phyloP scores from a whole-genome alignment of 2,329 filamentous ascomycete species.

The Keithomyces neogunnii region DNA sequence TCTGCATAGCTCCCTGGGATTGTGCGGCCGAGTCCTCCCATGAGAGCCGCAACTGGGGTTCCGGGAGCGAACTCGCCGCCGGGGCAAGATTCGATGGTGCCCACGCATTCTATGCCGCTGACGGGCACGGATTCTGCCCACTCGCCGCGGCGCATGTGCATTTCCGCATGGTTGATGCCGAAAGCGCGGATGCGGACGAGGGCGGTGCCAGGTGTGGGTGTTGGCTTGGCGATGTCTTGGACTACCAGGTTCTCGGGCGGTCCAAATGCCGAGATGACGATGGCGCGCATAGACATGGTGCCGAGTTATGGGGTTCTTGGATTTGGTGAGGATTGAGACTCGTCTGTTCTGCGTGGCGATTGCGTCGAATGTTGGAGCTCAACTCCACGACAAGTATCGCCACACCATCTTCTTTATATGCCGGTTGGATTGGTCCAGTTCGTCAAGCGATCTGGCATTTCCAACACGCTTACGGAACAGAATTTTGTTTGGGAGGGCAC shows the following conservation, averaged over 20 bases:
- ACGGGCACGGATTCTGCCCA: slow-evolving; percentile 30
- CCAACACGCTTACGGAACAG: too few species aligned
- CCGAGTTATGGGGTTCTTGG: too few species aligned
- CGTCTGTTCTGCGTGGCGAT: too few species aligned
- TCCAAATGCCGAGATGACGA: background rate
- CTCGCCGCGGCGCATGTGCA: slow-evolving; percentile 35
- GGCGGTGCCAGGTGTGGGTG: slow-evolving; percentile 17
- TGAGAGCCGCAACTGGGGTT: slow-evolving; percentile 25
- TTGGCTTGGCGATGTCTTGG: background rate
- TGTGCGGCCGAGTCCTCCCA: slow-evolving; percentile 34
- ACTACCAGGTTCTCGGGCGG: background rate
- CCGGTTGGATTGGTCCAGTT: too few species aligned
- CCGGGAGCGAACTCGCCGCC: slow-evolving; percentile 22
- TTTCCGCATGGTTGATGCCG: slow-evolving; percentile 35
- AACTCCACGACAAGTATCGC: too few species aligned
- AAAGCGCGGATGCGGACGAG: slow-evolving; percentile 30
- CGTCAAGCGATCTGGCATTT: too few species aligned
- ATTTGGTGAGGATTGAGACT: too few species aligned
- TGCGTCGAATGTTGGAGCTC: too few species aligned
- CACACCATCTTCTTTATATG: too few species aligned
- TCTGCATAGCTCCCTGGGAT: slow-evolving; percentile 30
- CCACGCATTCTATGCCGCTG: slow-evolving; percentile 33
- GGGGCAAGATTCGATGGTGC: slow-evolving; percentile 27
- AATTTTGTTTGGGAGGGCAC: too few species aligned
- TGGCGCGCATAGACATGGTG: background rate